Base-by-base conservation (phyloP, 495 filamentous ascomycete genomes). In the Xylaria palmicola region DNA sequence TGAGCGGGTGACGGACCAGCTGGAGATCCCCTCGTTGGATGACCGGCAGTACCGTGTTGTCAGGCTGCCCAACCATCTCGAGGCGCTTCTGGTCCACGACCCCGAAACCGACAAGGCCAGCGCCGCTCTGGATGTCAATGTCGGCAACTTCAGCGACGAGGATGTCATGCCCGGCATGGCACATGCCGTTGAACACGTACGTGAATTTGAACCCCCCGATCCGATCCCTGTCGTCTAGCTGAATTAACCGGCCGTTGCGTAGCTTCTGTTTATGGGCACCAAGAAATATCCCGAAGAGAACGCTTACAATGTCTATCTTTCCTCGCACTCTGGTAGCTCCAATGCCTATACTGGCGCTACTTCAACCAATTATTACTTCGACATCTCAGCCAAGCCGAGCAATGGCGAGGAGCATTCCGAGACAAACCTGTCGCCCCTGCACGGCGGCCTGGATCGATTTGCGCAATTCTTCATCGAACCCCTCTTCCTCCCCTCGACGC, bases 251-350 rank as follows among this genome's bases (percentile, higher is more conserved):
- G 40, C 52, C 24, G 66, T 37, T 32, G 56, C 70, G 6, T 86
- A 97, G 83, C 78, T 97, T 68, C 78, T 98, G 8, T 99, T 99
- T 79, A 98, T 99, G 95, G 94, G 94, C 40, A 99, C 94, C 9
- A 86, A 96, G 75, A 98, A 98, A 87, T 98, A 94, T 70, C 94
- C 94, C 15, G 85, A 85, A 74, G 94, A 99, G 77, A 99, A 99
- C 72, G 94, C 85, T 60, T 99, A 99, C 78, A 91, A 90, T 63
- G 87, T 92, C 70, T 99, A 95, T 70, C 85, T 99, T 47, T 88
- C 92, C 39, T 81, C 88, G 30, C 88, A 96, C 72, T 96, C 91
- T 7, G 94, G 94, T 13, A 85, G 87, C 53, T 96, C 93, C 19
- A 99, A 99, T 73, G 94, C 94, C 9, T 98, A 94, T 71, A 99